Percentiles rank a stretch among this genome's conserved stretches.
These are phyloP conservation scores for Penicillium herquei DNA, from an alignment of 495 filamentous ascomycete species.

Conservation along the genomic window DNA sequence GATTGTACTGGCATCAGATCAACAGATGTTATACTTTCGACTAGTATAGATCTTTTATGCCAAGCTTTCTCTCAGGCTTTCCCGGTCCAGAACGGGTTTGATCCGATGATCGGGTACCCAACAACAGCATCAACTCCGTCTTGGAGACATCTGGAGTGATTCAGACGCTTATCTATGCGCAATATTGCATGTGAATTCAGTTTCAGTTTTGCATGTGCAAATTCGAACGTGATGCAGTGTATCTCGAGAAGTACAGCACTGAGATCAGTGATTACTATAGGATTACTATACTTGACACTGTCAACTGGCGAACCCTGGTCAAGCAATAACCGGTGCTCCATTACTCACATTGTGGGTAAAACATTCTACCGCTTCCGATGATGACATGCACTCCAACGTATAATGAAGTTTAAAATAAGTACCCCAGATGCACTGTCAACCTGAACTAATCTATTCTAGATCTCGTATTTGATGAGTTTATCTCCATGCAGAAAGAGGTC, in stretches of 20 bases:
- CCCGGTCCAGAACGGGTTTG: constrained; percentile 3
- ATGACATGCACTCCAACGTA: background rate
- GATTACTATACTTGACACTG: too few species aligned
- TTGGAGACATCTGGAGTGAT: background rate
- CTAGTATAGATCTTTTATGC: constrained; percentile 3
- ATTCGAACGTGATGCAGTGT: background rate
- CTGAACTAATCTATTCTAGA: too few species aligned
- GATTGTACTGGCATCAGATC: background rate
- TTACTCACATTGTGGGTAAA: constrained; percentile 16
- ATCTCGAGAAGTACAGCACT: background rate
- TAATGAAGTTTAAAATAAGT: too few species aligned
- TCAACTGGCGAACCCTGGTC: background rate
- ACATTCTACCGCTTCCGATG: constrained; percentile 15
- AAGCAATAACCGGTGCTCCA: background rate
- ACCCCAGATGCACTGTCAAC: too few species aligned
- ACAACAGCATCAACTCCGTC: constrained; percentile 1
- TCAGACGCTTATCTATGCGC: background rate
- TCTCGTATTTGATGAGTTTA: too few species aligned
- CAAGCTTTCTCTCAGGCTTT: background rate
- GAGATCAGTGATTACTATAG: background rate
- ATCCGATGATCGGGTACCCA: constrained; percentile 27
- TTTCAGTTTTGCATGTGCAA: background rate
- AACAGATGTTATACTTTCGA: background rate
- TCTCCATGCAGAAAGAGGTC: background rate
- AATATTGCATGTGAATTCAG: constrained; percentile 2